Base-by-base conservation (phyloP, 2,329 filamentous ascomycete genomes). In the Cladosporium sp. region DNA sequence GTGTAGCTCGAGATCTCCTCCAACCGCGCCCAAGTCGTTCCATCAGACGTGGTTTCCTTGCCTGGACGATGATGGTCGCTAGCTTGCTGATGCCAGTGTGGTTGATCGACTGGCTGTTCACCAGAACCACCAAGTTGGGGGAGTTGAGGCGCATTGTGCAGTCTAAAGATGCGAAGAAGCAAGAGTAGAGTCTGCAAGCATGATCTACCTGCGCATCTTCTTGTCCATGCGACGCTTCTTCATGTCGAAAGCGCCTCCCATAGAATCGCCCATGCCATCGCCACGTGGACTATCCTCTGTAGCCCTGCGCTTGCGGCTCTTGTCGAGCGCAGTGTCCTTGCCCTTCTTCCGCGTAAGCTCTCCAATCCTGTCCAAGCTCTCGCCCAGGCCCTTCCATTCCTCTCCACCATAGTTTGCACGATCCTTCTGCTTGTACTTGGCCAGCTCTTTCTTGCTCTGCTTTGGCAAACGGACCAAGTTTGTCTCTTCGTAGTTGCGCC, bases 381-480 rank as follows among this genome's bases (percentile, higher is more conserved):
- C 90, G 65, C 92, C 92, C 54, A 99, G 82, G 30, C 90, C 89
- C 69, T 90, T 87, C 92, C 93, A 98, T 76, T 98, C 95, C 80
- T 98, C 95, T 61, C 95, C 95, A 68, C 94, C 94, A 80, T 91
- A 97, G 78, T 84, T 88, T 80, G 73, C 81, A 76, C 74, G 73
- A 38, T 78, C 75, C 41, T 78, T 77, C 52, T 76, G 78, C 3
- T 77, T 81, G 76, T 86, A 88, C 81, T 91, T 90, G 58, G 87
- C 85, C 30, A 61, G 65, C 5, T 97, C 93, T 81, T 96, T 97
- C 85, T 97, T 98, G 80, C 88, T 91, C 78, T 91, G 87, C 73
- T 88, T 90, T 14, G 94, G 93, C 73, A 99, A 82, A 71, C 95
- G 91, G 18, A 92, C 88, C 74, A 97, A 94, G 81, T 99, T 96